Conservation (phyloP, 306 rosid genomes). For the Inga laurina region DNA sequence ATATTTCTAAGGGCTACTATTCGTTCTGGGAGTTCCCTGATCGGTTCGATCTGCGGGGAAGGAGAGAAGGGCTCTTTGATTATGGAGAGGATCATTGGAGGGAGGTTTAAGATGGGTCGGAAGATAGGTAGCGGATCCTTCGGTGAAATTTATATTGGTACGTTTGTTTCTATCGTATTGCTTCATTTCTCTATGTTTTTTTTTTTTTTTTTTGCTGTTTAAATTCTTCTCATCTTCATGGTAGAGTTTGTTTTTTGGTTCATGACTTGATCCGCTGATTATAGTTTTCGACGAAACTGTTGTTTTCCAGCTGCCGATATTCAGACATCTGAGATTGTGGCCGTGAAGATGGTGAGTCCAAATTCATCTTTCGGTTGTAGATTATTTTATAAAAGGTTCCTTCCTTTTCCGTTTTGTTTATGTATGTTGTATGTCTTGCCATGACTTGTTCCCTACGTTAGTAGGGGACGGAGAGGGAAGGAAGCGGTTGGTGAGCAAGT, state of each 20-base stretch:
- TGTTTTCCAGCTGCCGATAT: conserved; percentile 55
- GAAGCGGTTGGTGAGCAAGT: background rate
- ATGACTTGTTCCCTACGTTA: background rate
- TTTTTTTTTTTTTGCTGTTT: background rate
- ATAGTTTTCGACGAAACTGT: background rate
- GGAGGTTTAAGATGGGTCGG: conserved; percentile 67
- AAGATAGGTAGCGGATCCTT: conserved; percentile 81
- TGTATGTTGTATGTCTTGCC: background rate
- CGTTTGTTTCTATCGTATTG: background rate
- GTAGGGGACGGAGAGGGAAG: background rate
- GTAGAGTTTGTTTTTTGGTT: background rate
- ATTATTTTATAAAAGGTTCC: background rate
- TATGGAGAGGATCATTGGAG: conserved; percentile 71
- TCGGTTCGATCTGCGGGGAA: background rate
- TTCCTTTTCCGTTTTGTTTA: background rate
- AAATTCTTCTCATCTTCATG: background rate
- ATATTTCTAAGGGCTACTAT: background rate
- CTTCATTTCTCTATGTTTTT: background rate
- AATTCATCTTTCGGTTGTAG: background rate
- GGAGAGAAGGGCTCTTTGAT: background rate
- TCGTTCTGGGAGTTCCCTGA: background rate
- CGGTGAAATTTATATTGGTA: conserved; percentile 72
- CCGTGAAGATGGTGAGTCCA: conserved; percentile 65
- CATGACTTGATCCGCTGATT: conserved; percentile 1
- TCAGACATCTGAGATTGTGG: conserved; percentile 63